These are phyloP conservation scores for Rheum nobile DNA, from an alignment of 148 eudicot species.

Conservation along the genomic window DNA sequence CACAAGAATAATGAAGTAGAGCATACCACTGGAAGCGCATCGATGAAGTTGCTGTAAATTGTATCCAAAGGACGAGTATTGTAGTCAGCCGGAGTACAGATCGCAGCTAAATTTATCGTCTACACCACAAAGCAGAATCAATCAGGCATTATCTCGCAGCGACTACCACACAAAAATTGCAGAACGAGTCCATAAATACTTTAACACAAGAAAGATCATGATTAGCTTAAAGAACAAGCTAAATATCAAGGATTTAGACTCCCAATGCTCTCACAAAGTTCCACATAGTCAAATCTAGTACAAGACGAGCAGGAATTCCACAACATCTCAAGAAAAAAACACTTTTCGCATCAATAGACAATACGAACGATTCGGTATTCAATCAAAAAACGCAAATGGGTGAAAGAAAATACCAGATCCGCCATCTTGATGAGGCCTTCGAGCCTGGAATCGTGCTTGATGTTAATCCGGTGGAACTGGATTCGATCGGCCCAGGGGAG, in stretches of 20 bases:
- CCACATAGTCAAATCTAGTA: conserved; percentile 1
- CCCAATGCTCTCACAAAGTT: background rate
- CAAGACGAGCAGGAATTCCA: background rate
- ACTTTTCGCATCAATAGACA: background rate
- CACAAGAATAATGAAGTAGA: background rate
- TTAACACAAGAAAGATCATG: background rate
- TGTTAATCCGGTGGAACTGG: conserved; percentile 80
- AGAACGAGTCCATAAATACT: background rate
- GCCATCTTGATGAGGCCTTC: conserved; percentile 95
- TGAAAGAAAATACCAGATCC: conserved; percentile 52
- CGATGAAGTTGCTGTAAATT: conserved; percentile 96
- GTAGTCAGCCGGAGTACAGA: conserved; percentile 98
- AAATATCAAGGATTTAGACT: background rate
- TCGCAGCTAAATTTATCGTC: conserved; percentile 96
- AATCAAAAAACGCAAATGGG: background rate
- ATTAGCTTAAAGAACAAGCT: no score
- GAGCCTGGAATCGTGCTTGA: conserved; percentile 89
- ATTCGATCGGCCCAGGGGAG: conserved; percentile 60
- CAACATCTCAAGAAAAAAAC: conserved; percentile 1
- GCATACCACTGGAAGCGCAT: conserved; percentile 97
- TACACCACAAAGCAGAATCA: conserved; percentile 17
- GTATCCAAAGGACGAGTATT: conserved; percentile 96
- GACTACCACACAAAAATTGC: background rate
- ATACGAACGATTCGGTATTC: background rate
- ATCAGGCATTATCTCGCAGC: conserved; percentile 10